A percentile compares a stretch with the other conserved stretches of the same genome.
These are phyloP conservation scores for Mycena latifolia DNA, from an alignment of 768 basidiomycete genomes.

Conservation along the genomic window DNA sequence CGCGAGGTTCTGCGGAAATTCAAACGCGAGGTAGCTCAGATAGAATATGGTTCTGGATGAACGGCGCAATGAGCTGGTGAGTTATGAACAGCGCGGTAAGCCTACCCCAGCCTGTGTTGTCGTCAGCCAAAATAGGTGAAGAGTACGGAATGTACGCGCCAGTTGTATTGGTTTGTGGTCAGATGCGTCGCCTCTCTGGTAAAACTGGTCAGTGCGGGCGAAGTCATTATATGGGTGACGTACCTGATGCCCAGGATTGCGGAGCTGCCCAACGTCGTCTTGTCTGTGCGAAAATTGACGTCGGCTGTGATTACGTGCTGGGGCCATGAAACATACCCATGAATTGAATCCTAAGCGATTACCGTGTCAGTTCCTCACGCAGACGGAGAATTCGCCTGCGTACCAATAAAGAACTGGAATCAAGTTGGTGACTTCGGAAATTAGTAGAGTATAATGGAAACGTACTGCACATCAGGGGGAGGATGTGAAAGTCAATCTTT, in stretches of 20 bases:
- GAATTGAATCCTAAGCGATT: too few species aligned
- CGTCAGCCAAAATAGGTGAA: too few species aligned
- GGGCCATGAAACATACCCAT: slow-evolving; percentile 61
- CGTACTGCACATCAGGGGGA: slow-evolving; percentile 87
- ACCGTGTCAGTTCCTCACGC: too few species aligned
- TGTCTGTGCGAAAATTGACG: slow-evolving; percentile 47
- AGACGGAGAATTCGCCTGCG: too few species aligned
- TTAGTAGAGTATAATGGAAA: slow-evolving; percentile 31
- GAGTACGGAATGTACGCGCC: too few species aligned
- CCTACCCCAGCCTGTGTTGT: too few species aligned
- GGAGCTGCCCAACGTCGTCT: slow-evolving; percentile 75
- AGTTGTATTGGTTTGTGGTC: slow-evolving; percentile 78
- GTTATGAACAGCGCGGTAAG: too few species aligned
- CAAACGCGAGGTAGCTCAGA: slow-evolving; percentile 72
- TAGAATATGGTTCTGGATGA: slow-evolving; percentile 84
- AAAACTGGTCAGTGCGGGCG: too few species aligned
- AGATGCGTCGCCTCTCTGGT: slow-evolving; percentile 73
- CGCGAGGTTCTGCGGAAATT: too few species aligned
- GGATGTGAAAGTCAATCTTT: slow-evolving; percentile 80
- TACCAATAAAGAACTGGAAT: slow-evolving; percentile 69
- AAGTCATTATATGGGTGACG: too few species aligned
- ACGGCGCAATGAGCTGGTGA: too few species aligned
- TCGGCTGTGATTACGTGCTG: neutral
- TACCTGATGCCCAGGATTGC: slow-evolving; percentile 82
- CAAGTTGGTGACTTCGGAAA: neutral